Conservation (phyloP, 345 rosid genomes). For the Lepidium sativum region DNA sequence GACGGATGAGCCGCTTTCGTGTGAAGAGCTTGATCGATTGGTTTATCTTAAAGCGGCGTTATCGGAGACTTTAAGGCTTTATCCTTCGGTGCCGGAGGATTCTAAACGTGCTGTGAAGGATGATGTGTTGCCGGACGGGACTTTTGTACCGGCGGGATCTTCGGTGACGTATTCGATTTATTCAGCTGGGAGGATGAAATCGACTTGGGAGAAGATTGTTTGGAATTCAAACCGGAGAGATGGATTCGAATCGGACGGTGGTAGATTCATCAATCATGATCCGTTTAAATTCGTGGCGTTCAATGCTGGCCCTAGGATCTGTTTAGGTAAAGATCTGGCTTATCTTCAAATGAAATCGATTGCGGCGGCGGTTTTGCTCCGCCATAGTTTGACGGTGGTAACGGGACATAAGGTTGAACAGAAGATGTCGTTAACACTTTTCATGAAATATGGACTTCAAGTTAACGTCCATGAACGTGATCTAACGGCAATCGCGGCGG, state of each 20-base stretch:
- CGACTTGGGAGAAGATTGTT: constrained; percentile 85
- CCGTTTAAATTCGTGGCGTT: constrained; percentile 82
- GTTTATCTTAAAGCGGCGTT: constrained; percentile 79
- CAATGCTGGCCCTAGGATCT: constrained; percentile 88
- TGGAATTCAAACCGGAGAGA: constrained; percentile 77
- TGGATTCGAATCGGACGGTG: constrained; percentile 74
- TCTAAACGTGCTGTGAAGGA: constrained; percentile 72
- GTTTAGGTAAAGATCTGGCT: constrained; percentile 80
- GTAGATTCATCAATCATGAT: constrained; percentile 49
- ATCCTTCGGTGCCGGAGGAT: constrained; percentile 92
- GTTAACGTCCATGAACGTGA: constrained; percentile 62
- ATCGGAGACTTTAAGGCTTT: constrained; percentile 77
- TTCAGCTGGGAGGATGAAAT: constrained; percentile 78
- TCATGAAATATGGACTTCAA: constrained; percentile 78
- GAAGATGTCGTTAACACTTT: constrained; percentile 90
- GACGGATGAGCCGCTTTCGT: constrained; percentile 58
- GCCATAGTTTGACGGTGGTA: constrained; percentile 59
- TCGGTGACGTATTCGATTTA: constrained; percentile 86
- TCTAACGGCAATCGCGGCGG: constrained; percentile 31
- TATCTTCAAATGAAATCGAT: constrained; percentile 90
- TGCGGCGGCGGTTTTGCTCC: constrained; percentile 63
- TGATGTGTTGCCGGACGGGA: constrained; percentile 85
- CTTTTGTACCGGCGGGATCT: constrained; percentile 83
- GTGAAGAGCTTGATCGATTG: constrained; percentile 69
- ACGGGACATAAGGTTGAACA: constrained; percentile 84